A percentile compares a stretch with the other conserved stretches of the same genome.
phyloP scores from a whole-genome alignment of 176 grass and related monocot species.

The Carex kokanica region DNA sequence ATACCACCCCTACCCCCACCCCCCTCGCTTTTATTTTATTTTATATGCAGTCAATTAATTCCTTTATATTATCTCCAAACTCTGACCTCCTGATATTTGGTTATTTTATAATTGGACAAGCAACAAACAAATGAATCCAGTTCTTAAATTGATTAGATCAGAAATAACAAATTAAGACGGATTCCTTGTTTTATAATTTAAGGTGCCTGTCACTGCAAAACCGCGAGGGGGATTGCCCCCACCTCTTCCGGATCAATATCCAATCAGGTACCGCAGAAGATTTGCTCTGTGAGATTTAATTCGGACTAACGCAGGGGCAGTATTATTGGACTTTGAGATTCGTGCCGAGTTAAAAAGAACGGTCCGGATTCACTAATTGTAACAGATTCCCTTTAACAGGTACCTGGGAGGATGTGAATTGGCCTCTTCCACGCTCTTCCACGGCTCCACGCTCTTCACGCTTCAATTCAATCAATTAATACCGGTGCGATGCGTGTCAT shows the following conservation, averaged over 20 bases:
- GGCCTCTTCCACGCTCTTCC: no score
- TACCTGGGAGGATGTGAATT: no score
- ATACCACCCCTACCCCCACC: neutral
- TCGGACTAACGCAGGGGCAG: no score
- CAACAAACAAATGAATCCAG: neutral
- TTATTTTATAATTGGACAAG: neutral
- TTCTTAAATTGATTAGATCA: neutral
- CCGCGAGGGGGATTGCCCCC: neutral
- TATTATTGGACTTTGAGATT: no score
- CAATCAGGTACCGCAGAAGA: no score
- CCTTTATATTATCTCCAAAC: neutral
- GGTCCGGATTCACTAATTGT: no score
- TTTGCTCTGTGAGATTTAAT: no score
- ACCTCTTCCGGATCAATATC: neutral
- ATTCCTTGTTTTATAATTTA: neutral
- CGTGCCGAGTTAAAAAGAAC: no score
- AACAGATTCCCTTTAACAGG: no score
- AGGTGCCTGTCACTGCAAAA: neutral
- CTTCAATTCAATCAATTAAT: neutral
- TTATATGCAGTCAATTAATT: neutral
- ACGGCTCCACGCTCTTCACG: neutral
- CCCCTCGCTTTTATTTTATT: neutral
- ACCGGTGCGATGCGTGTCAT: neutral
- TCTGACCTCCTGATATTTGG: constrained; percentile 1
- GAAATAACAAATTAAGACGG: neutral